A percentile compares a stretch with the other conserved stretches of the same genome.
Evolutionary conservation across 1,139 yeast genomes (phyloP).

Genomic region (Zygoascus meyerae): DNA sequence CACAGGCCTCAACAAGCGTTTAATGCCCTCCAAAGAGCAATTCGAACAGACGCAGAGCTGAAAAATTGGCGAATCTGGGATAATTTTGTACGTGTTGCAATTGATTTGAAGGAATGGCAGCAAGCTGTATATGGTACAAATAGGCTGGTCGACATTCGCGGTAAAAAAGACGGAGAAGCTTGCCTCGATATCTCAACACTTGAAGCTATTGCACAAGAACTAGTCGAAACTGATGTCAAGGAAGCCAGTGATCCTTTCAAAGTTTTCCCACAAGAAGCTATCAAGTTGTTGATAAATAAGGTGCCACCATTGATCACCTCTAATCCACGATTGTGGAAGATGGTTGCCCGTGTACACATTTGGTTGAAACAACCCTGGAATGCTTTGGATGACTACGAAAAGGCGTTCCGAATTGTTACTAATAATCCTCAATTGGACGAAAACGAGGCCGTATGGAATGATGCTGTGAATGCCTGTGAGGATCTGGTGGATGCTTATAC

Average conservation of each 20-base stretch:
- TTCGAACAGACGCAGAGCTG: constrained; percentile 55
- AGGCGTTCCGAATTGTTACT: constrained; percentile 67
- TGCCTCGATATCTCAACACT: constrained; percentile 72
- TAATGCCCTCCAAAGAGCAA: constrained; percentile 74
- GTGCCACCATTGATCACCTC: constrained; percentile 66
- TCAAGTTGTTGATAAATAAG: constrained; percentile 60
- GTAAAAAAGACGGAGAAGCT: constrained; percentile 51
- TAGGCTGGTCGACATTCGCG: constrained; percentile 52
- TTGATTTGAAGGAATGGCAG: constrained; percentile 75
- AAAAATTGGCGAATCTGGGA: constrained; percentile 90
- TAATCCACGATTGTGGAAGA: constrained; percentile 74
- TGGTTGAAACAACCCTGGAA: constrained; percentile 90
- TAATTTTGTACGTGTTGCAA: constrained; percentile 77
- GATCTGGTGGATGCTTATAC: constrained; percentile 86
- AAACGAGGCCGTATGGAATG: constrained; percentile 63
- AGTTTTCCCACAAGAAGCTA: constrained; percentile 53
- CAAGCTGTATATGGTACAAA: constrained; percentile 73
- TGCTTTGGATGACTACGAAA: constrained; percentile 79
- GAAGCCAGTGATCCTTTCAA: constrained; percentile 16
- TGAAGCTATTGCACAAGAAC: constrained; percentile 64
- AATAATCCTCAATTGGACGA: constrained; percentile 61
- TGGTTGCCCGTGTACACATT: constrained; percentile 74
- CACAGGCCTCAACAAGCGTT: constrained; percentile 73
- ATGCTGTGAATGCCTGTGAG: constrained; percentile 71
- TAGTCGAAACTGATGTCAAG: constrained; percentile 33